These are phyloP conservation scores for Cryptococcus deneoformans DNA, from an alignment of 1,284 basidiomycete genomes.

Conservation along the genomic window DNA sequence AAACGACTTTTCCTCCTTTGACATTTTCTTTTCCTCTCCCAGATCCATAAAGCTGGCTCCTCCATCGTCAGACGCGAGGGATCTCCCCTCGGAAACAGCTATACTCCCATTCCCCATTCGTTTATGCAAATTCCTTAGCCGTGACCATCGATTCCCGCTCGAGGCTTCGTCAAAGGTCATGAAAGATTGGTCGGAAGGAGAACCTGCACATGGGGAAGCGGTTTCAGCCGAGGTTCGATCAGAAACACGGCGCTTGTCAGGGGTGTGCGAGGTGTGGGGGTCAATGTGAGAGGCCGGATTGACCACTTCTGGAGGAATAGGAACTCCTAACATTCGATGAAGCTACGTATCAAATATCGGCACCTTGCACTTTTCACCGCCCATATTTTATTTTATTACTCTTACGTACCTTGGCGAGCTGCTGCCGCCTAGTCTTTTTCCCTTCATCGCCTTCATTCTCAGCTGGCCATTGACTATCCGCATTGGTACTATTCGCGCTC, in stretches of 20 bases:
- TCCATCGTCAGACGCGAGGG: neutral
- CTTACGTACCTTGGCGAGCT: slow-evolving; percentile 27
- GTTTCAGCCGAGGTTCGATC: neutral
- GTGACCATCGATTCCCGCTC: slow-evolving; percentile 7
- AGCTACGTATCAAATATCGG: slow-evolving; percentile 8
- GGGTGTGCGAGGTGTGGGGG: neutral
- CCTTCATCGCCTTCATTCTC: slow-evolving; percentile 14
- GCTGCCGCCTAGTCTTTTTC: slow-evolving; percentile 13
- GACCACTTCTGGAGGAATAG: slow-evolving; percentile 16
- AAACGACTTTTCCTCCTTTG: slow-evolving; percentile 20
- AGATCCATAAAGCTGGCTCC: slow-evolving; percentile 21
- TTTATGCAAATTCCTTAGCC: neutral
- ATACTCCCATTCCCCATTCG: neutral
- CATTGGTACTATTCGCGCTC: neutral
- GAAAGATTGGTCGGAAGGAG: slow-evolving; percentile 6
- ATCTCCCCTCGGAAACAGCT: neutral
- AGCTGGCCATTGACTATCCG: neutral
- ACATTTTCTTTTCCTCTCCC: slow-evolving; percentile 7
- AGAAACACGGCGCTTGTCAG: neutral
- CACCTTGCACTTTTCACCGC: no score
- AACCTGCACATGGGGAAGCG: neutral
- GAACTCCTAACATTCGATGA: slow-evolving; percentile 27
- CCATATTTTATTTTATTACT: neutral
- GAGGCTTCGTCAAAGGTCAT: slow-evolving; percentile 8
- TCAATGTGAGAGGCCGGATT: neutral